These are phyloP conservation scores for Astragalus glycyphyllos DNA, from an alignment of 306 rosid species.

Conservation along the genomic window DNA sequence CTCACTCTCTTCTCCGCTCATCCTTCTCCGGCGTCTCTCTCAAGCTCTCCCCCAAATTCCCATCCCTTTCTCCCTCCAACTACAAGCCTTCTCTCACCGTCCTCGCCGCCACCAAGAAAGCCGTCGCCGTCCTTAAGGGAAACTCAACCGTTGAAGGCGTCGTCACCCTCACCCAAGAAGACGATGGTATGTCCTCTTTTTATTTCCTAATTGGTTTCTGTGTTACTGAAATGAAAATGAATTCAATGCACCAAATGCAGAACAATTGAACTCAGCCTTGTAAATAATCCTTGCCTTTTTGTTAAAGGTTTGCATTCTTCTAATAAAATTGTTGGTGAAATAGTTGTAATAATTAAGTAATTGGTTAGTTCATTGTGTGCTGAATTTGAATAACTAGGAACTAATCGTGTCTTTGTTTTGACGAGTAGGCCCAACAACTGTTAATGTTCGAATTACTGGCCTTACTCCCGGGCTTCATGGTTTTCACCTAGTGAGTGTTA, in stretches of 20 bases:
- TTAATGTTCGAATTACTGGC: constrained; percentile 81
- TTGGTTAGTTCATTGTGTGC: constrained; percentile 17
- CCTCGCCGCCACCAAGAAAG: constrained; percentile 71
- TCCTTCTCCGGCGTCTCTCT: constrained; percentile 64
- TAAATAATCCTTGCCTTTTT: neutral
- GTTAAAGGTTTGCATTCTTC: neutral
- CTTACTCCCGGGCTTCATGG: constrained; percentile 91
- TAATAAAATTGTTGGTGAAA: neutral
- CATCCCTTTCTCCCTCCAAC: constrained; percentile 45
- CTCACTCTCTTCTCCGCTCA: constrained; percentile 48
- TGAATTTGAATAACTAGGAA: constrained; percentile 29
- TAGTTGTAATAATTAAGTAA: neutral
- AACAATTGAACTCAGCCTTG: neutral
- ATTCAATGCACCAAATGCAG: neutral
- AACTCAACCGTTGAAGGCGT: constrained; percentile 76
- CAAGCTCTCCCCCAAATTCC: constrained; percentile 51
- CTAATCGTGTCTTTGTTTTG: constrained; percentile 35
- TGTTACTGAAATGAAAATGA: constrained; percentile 12
- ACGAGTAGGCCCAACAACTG: constrained; percentile 80
- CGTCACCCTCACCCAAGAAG: constrained; percentile 67
- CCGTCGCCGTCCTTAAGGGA: constrained; percentile 85
- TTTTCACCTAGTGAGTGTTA: constrained; percentile 77
- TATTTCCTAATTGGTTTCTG: neutral
- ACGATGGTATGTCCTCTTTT: constrained; percentile 49
- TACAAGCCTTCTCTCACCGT: constrained; percentile 58